These are phyloP conservation scores for Nitzschia putrida DNA, from an alignment of 108 stramenopile genomes.

Conservation along the genomic window DNA sequence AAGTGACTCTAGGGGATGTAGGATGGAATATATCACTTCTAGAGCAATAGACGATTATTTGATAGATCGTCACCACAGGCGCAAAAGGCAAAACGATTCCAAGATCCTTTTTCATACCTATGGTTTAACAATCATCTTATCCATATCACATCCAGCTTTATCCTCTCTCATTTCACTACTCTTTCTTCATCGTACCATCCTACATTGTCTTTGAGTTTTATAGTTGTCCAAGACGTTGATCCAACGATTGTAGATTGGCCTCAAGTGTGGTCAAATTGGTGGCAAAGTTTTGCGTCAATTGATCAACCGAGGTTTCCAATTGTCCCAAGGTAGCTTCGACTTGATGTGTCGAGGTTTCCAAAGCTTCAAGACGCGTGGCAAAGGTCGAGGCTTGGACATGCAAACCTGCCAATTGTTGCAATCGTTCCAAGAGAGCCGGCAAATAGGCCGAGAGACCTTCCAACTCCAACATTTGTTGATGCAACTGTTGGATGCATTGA, in stretches of 20 bases:
- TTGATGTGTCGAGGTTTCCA: slow-evolving; percentile 49
- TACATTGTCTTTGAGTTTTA: slow-evolving; percentile 4
- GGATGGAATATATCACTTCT: no score
- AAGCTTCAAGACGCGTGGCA: slow-evolving; percentile 43
- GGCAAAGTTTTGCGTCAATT: slow-evolving; percentile 58
- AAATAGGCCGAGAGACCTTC: slow-evolving; percentile 66
- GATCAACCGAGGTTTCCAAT: slow-evolving; percentile 55
- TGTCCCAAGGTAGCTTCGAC: slow-evolving; percentile 41
- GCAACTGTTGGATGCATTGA: slow-evolving; percentile 65
- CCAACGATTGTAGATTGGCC: slow-evolving; percentile 65
- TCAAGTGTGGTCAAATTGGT: slow-evolving; percentile 61
- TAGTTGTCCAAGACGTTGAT: slow-evolving; percentile 47
- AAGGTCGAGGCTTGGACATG: slow-evolving; percentile 69
- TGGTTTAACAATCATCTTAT: no score
- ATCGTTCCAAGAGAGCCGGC: slow-evolving; percentile 61
- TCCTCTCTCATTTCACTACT: not conserved
- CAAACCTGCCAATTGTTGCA: slow-evolving; percentile 60
- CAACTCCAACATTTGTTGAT: slow-evolving; percentile 69
- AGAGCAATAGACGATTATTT: no score
- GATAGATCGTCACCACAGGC: no score
- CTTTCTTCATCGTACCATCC: not conserved
- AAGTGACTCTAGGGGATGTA: no score
- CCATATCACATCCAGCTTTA: not conserved
- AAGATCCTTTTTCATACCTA: not conserved
- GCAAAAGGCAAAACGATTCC: no score